Base-by-base conservation (phyloP, 805 yeast genomes). In the Wickerhamomyces subpelliculosus region DNA sequence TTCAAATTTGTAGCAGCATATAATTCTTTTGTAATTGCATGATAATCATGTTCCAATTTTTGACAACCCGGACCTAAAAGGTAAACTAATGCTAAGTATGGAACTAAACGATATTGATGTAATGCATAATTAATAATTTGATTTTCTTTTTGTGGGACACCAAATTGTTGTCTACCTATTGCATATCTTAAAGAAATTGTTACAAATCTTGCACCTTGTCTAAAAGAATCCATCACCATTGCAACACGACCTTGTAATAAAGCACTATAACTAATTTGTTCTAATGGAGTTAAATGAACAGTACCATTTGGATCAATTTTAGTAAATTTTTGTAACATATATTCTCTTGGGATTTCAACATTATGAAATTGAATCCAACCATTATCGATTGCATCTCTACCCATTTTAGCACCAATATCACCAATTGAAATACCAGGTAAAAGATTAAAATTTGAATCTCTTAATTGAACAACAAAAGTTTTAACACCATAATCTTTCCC, bases 371-470 rank as follows among this genome's bases (percentile, higher is more conserved):
- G 96, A 52, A 89, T 86, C 96, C 96, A 88, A 38, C 97, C 97
- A 59, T 88, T 88, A 59, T 88, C 97, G 48, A 88, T 85, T 40
- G 95, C 96, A 54, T 88, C 93, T 53, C 96, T 73, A 39, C 97
- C 97, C 95, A 89, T 87, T 65, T 88, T 88, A 45, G 84, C 77
- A 40, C 97, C 97, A 55, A 88, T 86, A 58, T 88, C 97, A 45
- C 97, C 97, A 47, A 87, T 70, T 26, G 84, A 63, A 41, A 88
- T 67, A 39, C 96, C 96, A 3, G 94, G 86, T 48, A 73, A 61
- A 45, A 88, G 62, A 40, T 81, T 70, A 64, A 84, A 90, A 42
- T 75, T 68, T 14, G 75, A 57, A 61, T 87, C 90, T 60, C 97
- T 73, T 47, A 88, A 65, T 31, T 95, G 97, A n/a, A 88, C 96